phyloP scores from a whole-genome alignment of 371 early-diverging fungal genomes.

The Enterocytospora artemiae region DNA sequence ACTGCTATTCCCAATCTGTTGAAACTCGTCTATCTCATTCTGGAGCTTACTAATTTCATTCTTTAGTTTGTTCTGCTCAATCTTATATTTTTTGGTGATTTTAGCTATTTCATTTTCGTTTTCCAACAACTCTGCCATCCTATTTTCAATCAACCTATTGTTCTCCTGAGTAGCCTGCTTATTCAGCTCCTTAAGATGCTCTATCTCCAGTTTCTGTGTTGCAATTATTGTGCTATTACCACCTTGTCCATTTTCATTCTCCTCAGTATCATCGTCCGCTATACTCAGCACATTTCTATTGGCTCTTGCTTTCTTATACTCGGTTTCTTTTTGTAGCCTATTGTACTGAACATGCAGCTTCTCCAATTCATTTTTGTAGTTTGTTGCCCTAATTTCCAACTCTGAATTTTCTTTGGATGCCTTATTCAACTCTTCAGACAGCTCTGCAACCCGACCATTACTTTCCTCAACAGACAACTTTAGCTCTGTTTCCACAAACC shows the following conservation, averaged over 20 bases:
- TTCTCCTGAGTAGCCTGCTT: too few species aligned
- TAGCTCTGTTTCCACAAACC: background rate
- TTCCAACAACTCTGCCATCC: background rate
- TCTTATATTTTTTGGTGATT: background rate
- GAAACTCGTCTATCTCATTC: background rate
- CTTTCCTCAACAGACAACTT: background rate
- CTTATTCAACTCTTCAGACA: background rate
- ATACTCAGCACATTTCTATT: too few species aligned
- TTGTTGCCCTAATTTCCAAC: background rate
- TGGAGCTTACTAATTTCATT: background rate
- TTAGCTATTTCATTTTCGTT: background rate
- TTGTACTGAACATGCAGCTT: slow-evolving; percentile 2
- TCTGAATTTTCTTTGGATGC: background rate
- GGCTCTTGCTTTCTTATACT: too few species aligned
- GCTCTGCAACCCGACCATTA: background rate
- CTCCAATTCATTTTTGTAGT: background rate
- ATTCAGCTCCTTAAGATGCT: too few species aligned
- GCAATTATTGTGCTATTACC: too few species aligned
- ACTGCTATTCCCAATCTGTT: too few species aligned
- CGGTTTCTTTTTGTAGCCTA: too few species aligned
- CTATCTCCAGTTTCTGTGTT: too few species aligned
- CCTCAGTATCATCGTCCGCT: too few species aligned
- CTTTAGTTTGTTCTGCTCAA: background rate
- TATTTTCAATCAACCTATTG: background rate
- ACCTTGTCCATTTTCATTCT: too few species aligned